Percentiles rank a stretch among this genome's conserved stretches.
Evolutionary conservation across 768 basidiomycete genomes (phyloP).

Genomic region (Sarcodon aspratus): DNA sequence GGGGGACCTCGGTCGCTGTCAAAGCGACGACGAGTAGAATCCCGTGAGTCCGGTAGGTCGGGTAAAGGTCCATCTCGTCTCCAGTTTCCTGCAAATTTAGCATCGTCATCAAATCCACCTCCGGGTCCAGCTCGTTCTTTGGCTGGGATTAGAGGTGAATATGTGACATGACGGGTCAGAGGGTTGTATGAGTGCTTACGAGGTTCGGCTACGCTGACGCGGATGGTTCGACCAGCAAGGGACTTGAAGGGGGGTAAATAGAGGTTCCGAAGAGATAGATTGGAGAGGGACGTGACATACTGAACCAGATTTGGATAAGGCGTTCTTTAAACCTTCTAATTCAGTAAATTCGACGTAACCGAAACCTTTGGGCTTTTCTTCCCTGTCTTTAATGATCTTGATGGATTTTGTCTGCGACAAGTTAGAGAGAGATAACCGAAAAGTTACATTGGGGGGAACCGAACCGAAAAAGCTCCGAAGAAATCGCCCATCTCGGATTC

Average conservation of each 20-base stretch:
- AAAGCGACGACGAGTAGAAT: slow-evolving; percentile 53
- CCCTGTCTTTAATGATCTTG: slow-evolving; percentile 88
- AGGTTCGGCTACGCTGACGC: slow-evolving; percentile 93
- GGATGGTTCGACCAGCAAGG: slow-evolving; percentile 69
- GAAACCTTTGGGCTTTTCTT: slow-evolving; percentile 95
- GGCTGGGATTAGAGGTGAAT: slow-evolving; percentile 29
- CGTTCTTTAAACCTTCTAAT: slow-evolving; percentile 77
- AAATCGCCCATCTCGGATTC: slow-evolving; percentile 75
- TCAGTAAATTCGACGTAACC: slow-evolving; percentile 95
- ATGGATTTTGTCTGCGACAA: slow-evolving; percentile 59
- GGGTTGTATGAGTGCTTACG: slow-evolving; percentile 40
- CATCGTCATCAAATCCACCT: slow-evolving; percentile 46
- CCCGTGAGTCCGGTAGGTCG: slow-evolving; percentile 47
- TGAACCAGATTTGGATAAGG: slow-evolving; percentile 55
- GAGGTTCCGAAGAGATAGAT: neutral
- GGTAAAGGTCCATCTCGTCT: slow-evolving; percentile 81
- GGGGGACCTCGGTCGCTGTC: slow-evolving; percentile 41
- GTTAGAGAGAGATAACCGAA: neutral
- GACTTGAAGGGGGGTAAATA: slow-evolving; percentile 24
- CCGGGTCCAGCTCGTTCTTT: slow-evolving; percentile 62
- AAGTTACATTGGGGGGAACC: slow-evolving; percentile 6
- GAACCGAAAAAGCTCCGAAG: slow-evolving; percentile 57
- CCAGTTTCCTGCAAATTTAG: slow-evolving; percentile 82
- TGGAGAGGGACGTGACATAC: slow-evolving; percentile 29
- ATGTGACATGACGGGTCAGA: slow-evolving; percentile 5